A percentile compares a stretch with the other conserved stretches of the same genome.
Conservation (phyloP, 371 early-diverging fungal species). For the Chytridiales sp. region DNA sequence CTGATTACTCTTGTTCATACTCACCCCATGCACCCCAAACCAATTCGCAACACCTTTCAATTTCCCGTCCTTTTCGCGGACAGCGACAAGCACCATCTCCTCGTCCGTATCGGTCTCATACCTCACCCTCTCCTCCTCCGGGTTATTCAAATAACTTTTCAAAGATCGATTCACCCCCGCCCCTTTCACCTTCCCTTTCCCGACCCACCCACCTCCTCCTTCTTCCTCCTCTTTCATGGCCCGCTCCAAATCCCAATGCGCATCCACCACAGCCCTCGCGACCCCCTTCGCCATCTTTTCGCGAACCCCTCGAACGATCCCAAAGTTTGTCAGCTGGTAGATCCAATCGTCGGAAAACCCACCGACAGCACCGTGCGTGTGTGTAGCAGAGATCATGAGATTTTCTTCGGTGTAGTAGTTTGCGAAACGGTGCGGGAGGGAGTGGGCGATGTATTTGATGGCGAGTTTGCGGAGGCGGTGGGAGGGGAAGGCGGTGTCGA, state of each 20-base stretch:
- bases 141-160: slow-evolving; percentile 55
- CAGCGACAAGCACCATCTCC: too few relatives aligned
- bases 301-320: slow-evolving; percentile 48
- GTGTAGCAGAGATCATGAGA: slow-evolving; percentile 63
- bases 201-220: slow-evolving; percentile 15
- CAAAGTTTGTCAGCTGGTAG: slow-evolving; percentile 12
- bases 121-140: slow-evolving; percentile 44
- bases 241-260: slow-evolving; percentile 54
- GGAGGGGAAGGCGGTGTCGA: slow-evolving; percentile 43
- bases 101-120: slow-evolving; percentile 58
- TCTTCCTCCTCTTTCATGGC: too few relatives aligned
- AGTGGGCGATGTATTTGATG: neutral
- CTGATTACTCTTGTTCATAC: slow-evolving; percentile 55
- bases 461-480: slow-evolving; percentile 32
- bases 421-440: too few relatives aligned
- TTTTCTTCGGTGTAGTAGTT: slow-evolving; percentile 52
- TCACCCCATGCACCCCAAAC: slow-evolving; percentile 64
- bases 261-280: slow-evolving; percentile 49
- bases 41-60: slow-evolving; percentile 34
- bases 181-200: slow-evolving; percentile 41
- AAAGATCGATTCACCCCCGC: slow-evolving; percentile 61
- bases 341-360: slow-evolving; percentile 34
- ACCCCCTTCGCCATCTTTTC: slow-evolving; percentile 58
- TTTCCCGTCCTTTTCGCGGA: too few relatives aligned
- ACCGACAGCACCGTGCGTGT: slow-evolving; percentile 53